Percentiles rank a stretch among this genome's conserved stretches.
Evolutionary conservation across 768 basidiomycete genomes (phyloP).

Genomic region (Pleurotus tuber-regium): DNA sequence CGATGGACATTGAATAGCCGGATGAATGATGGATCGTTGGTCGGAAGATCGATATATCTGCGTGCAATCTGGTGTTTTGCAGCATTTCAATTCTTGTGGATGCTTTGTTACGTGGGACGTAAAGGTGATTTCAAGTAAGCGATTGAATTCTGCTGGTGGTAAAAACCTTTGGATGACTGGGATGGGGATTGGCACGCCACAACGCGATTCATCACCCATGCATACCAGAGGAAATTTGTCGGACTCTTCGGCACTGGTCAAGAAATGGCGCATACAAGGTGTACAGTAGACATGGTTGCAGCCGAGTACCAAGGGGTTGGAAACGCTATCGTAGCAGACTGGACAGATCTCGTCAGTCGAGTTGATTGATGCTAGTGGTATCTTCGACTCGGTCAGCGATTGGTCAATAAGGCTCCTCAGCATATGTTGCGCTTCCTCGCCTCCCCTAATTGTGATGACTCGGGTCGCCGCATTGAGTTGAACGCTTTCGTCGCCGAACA

Average conservation of each 20-base stretch:
- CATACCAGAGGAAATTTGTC: constrained; percentile 60
- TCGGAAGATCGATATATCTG: constrained; percentile 53
- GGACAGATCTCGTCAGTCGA: constrained; percentile 37
- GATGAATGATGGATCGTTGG: not conserved
- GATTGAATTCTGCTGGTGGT: constrained; percentile 44
- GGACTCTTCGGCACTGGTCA: constrained; percentile 37
- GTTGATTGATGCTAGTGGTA: not conserved
- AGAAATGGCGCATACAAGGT: constrained; percentile 44
- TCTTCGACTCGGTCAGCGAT: constrained; percentile 22
- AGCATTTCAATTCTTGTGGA: constrained; percentile 57
- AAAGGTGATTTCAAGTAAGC: constrained; percentile 54
- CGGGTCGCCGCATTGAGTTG: constrained; percentile 36
- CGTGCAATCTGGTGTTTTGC: constrained; percentile 70
- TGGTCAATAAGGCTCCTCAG: constrained; percentile 43
- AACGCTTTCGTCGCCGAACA: constrained; percentile 53
- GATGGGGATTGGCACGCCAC: constrained; percentile 51
- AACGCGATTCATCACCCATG: constrained; percentile 57
- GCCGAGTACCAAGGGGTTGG: constrained; percentile 37
- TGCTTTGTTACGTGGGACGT: constrained; percentile 50
- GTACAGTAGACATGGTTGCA: constrained; percentile 53
- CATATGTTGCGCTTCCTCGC: constrained; percentile 51
- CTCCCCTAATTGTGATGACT: constrained; percentile 48
- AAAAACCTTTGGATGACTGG: constrained; percentile 50
- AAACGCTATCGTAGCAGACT: constrained; percentile 47
- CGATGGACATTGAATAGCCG: constrained; percentile 33